Evolutionary conservation across 495 filamentous ascomycete species (phyloP), one percentile per base, ranked within the genome.

Genomic region (Neurospora sp.): DNA sequence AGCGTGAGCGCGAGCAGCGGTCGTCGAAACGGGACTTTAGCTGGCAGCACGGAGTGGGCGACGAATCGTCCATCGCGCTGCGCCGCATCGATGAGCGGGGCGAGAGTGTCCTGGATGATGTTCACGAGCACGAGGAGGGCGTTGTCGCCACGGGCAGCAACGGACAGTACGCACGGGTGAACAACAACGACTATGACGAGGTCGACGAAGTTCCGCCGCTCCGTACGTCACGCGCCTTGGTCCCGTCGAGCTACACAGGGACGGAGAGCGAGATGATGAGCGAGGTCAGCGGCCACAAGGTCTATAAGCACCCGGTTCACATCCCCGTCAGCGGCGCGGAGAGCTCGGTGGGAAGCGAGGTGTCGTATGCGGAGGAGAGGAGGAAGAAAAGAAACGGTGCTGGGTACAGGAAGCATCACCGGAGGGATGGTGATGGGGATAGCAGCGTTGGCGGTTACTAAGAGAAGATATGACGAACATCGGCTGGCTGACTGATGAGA

Each of bases 251-350:
- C 76, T 71, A 76, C 53, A 68, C 48, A 78, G 88, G 39, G 27
- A 61, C 86, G n/a, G 88, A 88, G 74, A 84, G 82, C 77, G 79
- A 85, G 82, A 74, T 82, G 40, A 85, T 87, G 70, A 87, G 88
- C 72, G 89, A 88, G 1, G 79, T 87, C 14, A 61, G 53, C 53
- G 93, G 93, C 31, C 96, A 93, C 22, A 94, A 92, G 85, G 89
- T 87, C 68, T 97, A 97, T 79, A 88, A 86, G 73, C 92, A 94
- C 80, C 85, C 90, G 2, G 93, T 95, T 74, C 92, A 93, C 0
- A 93, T 92, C 2, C 80, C 94, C 77, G 89, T 85, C 40, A 73
- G 76, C 44, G 71, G 38, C 68, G 41, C 42, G 61, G 69, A 22
- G 69, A 31, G 73, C 73, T 69, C 72, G 40, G 35, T 76, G 14